These are phyloP conservation scores for Haematococcus lacustris DNA, from an alignment of 139 green algal genomes.

Conservation along the genomic window DNA sequence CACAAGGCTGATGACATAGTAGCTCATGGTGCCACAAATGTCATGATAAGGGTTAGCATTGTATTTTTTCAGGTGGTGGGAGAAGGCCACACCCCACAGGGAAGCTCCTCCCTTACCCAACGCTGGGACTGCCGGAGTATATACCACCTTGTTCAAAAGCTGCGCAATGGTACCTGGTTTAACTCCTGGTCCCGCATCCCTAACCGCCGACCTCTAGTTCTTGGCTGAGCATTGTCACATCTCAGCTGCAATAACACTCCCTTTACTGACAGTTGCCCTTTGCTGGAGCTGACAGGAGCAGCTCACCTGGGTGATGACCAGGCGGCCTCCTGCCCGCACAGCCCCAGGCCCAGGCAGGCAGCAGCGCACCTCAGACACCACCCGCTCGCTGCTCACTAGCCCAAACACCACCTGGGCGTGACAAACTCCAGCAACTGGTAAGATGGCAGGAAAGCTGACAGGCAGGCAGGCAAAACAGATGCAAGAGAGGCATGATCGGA, in stretches of 20 bases:
- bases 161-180: background rate
- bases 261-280: background rate
- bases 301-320: background rate
- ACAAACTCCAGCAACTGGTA: too few species aligned
- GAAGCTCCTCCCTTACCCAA: too few species aligned
- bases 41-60: too few species aligned
- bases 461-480: background rate
- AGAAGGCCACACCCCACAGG: too few species aligned
- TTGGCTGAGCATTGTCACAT: background rate
- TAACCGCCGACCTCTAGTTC: background rate
- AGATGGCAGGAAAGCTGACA: too few species aligned
- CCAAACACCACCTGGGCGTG: constrained; percentile 31
- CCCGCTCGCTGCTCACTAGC: constrained; percentile 14
- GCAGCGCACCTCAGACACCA: constrained; percentile 13
- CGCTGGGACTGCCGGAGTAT: too few species aligned
- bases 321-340: background rate
- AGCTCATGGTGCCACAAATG: too few species aligned
- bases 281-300: too few species aligned
- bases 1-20: too few species aligned
- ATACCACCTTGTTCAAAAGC: background rate
- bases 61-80: too few species aligned
- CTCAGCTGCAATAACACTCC: background rate
- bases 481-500: background rate
- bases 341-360: background rate
- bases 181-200: background rate